Evolutionary conservation across 164 flowering plant species (phyloP).

Genomic region (Piper betle): DNA sequence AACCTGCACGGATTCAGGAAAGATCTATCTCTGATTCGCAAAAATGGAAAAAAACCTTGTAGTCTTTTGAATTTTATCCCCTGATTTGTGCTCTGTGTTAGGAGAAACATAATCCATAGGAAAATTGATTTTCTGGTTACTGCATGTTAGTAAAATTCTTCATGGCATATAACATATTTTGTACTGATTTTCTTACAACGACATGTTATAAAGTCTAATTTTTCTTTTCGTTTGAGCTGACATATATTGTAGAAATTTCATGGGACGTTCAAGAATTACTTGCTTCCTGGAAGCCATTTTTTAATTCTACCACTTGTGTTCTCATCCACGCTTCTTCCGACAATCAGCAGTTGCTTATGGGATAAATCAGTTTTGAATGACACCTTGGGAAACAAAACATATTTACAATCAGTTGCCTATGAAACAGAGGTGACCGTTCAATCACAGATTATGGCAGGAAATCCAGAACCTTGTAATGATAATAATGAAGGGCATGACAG

Average conservation of each 20-base stretch:
- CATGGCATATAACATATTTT: background rate
- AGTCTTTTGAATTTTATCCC: too few relatives aligned
- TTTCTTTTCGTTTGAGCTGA: background rate
- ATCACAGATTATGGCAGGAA: constrained; percentile 10
- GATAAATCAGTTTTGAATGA: constrained; percentile 57
- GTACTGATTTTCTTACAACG: too few relatives aligned
- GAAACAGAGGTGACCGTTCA: constrained; percentile 33
- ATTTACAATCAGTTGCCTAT: constrained; percentile 38
- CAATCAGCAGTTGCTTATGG: constrained; percentile 69
- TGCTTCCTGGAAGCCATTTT: constrained; percentile 75
- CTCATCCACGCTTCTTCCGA: constrained; percentile 67
- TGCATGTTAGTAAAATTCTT: background rate
- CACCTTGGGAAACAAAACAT: constrained; percentile 69
- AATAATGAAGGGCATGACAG: background rate
- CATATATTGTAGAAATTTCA: constrained; percentile 3
- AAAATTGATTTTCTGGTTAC: background rate
- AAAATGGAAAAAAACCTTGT: too few relatives aligned
- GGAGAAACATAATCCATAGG: background rate
- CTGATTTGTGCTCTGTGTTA: too few relatives aligned
- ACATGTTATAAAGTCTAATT: background rate
- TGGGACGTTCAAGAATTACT: constrained; percentile 82
- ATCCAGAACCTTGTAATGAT: constrained; percentile 5
- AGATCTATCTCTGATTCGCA: too few relatives aligned
- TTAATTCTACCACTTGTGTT: constrained; percentile 54
- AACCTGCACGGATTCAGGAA: too few relatives aligned